phyloP scores from a whole-genome alignment of 1,284 basidiomycete species.

The Cryptococcus sp. region DNA sequence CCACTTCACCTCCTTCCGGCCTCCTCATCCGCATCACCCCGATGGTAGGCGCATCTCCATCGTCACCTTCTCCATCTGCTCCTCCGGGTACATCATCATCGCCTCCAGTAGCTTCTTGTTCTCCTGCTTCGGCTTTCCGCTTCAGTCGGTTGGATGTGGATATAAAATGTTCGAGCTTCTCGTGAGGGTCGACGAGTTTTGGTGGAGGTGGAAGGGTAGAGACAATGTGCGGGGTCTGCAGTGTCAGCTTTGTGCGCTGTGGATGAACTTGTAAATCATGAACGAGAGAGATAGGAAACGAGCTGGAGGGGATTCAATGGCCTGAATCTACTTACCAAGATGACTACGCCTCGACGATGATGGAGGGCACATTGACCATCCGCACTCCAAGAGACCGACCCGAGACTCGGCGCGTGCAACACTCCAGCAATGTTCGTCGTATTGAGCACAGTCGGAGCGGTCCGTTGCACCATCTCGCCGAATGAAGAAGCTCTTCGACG shows the following conservation, averaged over 20 bases:
- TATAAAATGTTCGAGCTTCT: slow-evolving; percentile 7
- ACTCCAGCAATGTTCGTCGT: slow-evolving; percentile 9
- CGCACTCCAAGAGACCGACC: slow-evolving; percentile 31
- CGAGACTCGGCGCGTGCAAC: slow-evolving; percentile 9
- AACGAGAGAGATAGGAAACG: too few relatives aligned
- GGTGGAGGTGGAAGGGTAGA: slow-evolving; percentile 25
- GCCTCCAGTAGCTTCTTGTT: neutral
- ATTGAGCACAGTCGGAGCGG: slow-evolving; percentile 12
- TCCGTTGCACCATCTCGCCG: too few relatives aligned
- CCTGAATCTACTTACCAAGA: slow-evolving; percentile 21
- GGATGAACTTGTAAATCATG: too few relatives aligned
- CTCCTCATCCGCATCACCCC: slow-evolving; percentile 11
- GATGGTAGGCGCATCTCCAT: neutral
- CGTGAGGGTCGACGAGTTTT: slow-evolving; percentile 16
- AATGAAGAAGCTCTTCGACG: too few relatives aligned
- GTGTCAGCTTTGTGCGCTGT: too few relatives aligned
- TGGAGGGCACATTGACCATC: slow-evolving; percentile 40
- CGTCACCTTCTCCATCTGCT: neutral
- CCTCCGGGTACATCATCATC: too few relatives aligned
- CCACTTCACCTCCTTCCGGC: slow-evolving; percentile 27
- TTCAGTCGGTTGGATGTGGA: slow-evolving; percentile 1
- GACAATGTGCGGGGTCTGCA: slow-evolving; percentile 33
- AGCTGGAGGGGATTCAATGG: too few relatives aligned
- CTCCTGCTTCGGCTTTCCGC: neutral
- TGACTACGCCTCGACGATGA: slow-evolving; percentile 21